Percentiles rank a stretch among this genome's conserved stretches.
phyloP scores from a whole-genome alignment of 768 basidiomycete species.

The Agaricus blazei region DNA sequence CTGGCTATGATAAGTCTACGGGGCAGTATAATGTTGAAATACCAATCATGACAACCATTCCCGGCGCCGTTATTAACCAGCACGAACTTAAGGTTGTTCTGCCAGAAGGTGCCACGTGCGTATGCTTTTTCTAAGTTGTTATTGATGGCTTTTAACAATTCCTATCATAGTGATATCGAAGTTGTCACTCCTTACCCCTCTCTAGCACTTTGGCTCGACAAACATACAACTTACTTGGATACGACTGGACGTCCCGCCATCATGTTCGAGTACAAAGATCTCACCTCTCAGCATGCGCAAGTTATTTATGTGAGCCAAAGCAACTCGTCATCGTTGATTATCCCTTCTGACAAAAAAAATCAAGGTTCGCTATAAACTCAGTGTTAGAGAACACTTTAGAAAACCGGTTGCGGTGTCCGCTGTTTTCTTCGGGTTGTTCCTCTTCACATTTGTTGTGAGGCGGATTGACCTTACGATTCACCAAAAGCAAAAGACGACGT shows the following conservation, averaged over 20 bases:
- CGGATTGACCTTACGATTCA: conserved; percentile 45
- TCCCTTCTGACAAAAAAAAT: not conserved
- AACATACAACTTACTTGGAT: conserved; percentile 86
- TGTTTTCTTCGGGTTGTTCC: conserved; percentile 67
- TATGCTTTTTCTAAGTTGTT: conserved; percentile 8
- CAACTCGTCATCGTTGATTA: not conserved
- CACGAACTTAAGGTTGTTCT: conserved; percentile 77
- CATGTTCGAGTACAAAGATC: conserved; percentile 62
- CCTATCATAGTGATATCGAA: conserved; percentile 60
- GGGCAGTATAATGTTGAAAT: conserved; percentile 72
- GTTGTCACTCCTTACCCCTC: conserved; percentile 77
- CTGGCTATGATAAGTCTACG: conserved; percentile 54
- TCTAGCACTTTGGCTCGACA: conserved; percentile 51
- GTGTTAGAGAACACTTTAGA: conserved; percentile 73
- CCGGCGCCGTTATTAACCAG: conserved; percentile 76
- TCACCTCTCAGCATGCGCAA: conserved; percentile 77
- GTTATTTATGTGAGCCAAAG: conserved; percentile 71
- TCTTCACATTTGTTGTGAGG: conserved; percentile 35
- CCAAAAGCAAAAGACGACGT: conserved; percentile 33
- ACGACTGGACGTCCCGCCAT: conserved; percentile 82
- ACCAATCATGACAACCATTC: conserved; percentile 80
- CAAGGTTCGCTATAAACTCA: conserved; percentile 86
- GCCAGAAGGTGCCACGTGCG: conserved; percentile 95
- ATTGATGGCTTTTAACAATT: no score
- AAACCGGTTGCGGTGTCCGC: conserved; percentile 79